Base-by-base conservation (phyloP, 164 flowering plant genomes). In the Kalanchoe fedtschenkoi region DNA sequence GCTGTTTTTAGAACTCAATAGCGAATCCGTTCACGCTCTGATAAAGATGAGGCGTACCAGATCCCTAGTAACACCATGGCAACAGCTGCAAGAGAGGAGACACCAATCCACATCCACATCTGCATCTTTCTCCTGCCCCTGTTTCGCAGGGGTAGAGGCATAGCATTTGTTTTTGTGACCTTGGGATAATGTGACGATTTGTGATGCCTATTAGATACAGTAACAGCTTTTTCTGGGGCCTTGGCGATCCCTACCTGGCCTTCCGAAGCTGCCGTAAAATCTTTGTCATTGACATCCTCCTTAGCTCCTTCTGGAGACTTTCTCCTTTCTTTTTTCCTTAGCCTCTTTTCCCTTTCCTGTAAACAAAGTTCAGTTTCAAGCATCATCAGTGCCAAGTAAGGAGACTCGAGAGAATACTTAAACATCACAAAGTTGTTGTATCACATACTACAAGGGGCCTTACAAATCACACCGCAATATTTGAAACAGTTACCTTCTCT, bases 271-370 rank as follows among this genome's bases (percentile, higher is more conserved):
- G 76, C 67, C 51, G 61, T 63, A 38, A 70, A 61, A 54, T 77
- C 87, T 51, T 60, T 75, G 53, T 75, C 74, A 28, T n/a, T 58
- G 42, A 5, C 58, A 37, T 46, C 77, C 29, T 42, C 17, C 19
- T 24, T 70, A 35, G 68, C 80, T 51, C 57, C 64, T 47, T 60
- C 78, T n/a, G n/a, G n/a, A n/a, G n/a, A n/a, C 72, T 75, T 79
- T 66, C 67, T 80, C 59, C 65, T 80, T 72, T 78, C 81, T 75
- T 80, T 83, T 78, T 83, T 91, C 71, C 72, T 87, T 32, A 76
- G 75, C 61, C 66, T 78, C 78, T 84, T 89, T 69, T 84, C 95
- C 69, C 77, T 79, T 66, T 84, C 91, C 98, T 91, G 83, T 69
- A 75, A 30, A 53, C 68, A 60, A n/a, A 66, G 29, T 51, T 51